Base-by-base conservation (phyloP, 768 basidiomycete genomes). In the Sistotremastrum niveocremeum region DNA sequence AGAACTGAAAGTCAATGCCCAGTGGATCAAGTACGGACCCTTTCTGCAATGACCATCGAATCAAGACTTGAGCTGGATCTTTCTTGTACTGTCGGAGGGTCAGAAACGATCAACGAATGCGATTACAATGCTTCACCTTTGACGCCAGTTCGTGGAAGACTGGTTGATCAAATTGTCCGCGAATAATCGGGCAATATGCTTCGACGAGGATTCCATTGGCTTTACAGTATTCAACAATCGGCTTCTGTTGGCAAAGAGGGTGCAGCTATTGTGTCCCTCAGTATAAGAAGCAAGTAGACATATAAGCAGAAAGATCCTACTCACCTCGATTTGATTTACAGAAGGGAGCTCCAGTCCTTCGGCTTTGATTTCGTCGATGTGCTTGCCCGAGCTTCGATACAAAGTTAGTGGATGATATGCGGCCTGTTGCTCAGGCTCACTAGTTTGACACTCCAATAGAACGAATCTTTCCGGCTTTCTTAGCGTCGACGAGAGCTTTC, bases 1-100 rank as follows among this genome's bases (percentile, higher is more conserved):
- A 20, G 20, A 20, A 20, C 20, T 20, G 20, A 20, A 20, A 20
- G 20, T 20, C 20, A 20, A 20, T 20, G 20, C 20, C 20, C 20
- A 20, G 20, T 20, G 20, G 20, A 20, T 20, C 20, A 20, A 20
- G 20, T 20, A 63, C 74, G 42, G 54, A 84, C 84, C 79, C 79
- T 56, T 73, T 76, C 60, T 95, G 91, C 35, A 97, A 65, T 31
- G 88, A 91, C 87, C 90, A 95, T 28, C 93, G 76, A 46, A 95
- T 65, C 10, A 95, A 72, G 39, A 94, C 68, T 56, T 95, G 91
- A 11, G 88, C 79, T 4, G 74, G 72, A 37, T 79, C 74, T 46
- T 76, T 74, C 37, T 62, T 60, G 52, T 77, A 61, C 80, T 86
- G 49, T 20, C 12, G 34, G 10, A 29, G 31, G 47, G 37, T 12